phyloP scores from a whole-genome alignment of 1,139 yeast species.

The Magnusiomyces sp. region DNA sequence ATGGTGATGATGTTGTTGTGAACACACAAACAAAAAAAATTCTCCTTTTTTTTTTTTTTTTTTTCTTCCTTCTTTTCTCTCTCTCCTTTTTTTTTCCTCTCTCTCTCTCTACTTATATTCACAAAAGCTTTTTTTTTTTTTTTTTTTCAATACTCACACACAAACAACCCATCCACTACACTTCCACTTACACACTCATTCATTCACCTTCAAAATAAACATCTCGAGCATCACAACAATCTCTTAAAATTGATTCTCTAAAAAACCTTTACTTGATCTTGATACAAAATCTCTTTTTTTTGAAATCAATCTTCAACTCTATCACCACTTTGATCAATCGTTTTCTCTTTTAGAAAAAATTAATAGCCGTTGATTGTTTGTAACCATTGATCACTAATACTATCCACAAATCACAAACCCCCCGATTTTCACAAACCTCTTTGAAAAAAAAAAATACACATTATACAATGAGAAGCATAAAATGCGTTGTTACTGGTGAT shows the following conservation, averaged over 20 bases:
- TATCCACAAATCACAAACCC: background rate
- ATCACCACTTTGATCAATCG: background rate
- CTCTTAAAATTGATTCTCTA: background rate
- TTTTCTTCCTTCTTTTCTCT: background rate
- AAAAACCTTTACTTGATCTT: background rate
- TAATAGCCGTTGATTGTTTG: background rate
- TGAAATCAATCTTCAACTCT: background rate
- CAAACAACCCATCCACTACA: background rate
- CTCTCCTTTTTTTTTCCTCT: background rate
- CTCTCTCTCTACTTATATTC: background rate
- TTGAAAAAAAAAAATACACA: too few species aligned
- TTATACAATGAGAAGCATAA: constrained; percentile 80
- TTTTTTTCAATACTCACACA: background rate
- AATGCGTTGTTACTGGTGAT: constrained; percentile 94
- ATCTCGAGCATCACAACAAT: background rate
- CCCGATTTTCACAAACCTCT: background rate
- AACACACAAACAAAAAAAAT: background rate
- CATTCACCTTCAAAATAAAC: background rate
- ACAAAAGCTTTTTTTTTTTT: background rate
- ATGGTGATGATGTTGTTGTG: background rate
- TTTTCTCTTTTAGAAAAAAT: background rate
- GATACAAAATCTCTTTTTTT: background rate
- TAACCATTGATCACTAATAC: background rate
- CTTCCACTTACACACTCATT: background rate
- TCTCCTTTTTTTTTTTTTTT: background rate